phyloP scores from a whole-genome alignment of 2,329 filamentous ascomycete genomes.

The Geosmithia flava region DNA sequence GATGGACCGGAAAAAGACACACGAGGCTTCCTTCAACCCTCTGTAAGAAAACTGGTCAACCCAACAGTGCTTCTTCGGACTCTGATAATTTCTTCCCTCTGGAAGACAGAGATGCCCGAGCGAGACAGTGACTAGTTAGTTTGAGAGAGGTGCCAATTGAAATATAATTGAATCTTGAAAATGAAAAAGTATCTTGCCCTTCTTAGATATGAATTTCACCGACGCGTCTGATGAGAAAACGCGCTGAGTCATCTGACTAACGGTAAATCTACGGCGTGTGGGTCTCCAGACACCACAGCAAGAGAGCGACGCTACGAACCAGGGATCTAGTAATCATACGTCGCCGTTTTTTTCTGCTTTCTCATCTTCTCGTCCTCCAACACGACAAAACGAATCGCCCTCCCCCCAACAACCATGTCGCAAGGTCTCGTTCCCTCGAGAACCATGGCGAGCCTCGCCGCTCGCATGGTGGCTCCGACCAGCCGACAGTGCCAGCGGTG shows the following conservation, averaged over 20 bases:
- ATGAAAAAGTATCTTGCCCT: no score
- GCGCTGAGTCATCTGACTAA: neutral
- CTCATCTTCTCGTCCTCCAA: neutral
- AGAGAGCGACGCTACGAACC: neutral
- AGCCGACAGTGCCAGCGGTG: constrained; percentile 28
- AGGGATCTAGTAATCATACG: neutral
- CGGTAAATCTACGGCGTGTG: neutral
- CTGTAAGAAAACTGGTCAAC: no score
- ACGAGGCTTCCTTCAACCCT: neutral
- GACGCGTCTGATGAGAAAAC: neutral
- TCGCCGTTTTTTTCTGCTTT: neutral
- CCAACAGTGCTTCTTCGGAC: no score
- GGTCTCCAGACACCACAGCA: neutral
- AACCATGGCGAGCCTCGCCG: constrained; percentile 19
- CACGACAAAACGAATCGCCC: neutral
- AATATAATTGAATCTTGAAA: no score
- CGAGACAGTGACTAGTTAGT: no score
- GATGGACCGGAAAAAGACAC: neutral
- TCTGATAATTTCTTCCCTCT: no score
- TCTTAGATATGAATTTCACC: neutral
- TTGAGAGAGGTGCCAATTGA: no score
- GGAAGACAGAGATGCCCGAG: no score
- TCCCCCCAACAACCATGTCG: constrained; percentile 21
- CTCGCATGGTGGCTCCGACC: constrained; percentile 9
- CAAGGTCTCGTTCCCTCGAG: constrained; percentile 21